These are phyloP conservation scores for Conoideocrella luteorostrata DNA, from an alignment of 2,329 filamentous ascomycete genomes.

Conservation along the genomic window DNA sequence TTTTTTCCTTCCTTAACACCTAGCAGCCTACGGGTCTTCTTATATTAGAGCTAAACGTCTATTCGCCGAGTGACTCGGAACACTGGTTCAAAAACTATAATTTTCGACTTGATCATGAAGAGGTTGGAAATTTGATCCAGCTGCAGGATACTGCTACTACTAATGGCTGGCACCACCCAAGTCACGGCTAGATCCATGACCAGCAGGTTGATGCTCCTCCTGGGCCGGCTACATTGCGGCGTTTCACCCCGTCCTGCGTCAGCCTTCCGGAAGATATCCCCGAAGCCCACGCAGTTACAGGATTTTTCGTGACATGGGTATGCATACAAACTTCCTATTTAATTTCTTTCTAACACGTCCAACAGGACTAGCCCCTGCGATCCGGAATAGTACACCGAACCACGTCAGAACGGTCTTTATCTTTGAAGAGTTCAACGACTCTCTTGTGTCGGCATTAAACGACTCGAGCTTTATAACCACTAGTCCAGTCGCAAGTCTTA, in stretches of 20 bases:
- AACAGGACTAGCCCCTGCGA: constrained; percentile 15
- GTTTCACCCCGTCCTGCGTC: constrained; percentile 21
- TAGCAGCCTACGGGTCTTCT: constrained; percentile 21
- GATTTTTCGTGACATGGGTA: constrained; percentile 16
- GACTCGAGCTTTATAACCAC: too few species aligned
- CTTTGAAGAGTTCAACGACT: too few species aligned
- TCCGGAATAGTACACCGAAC: not conserved
- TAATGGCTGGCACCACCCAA: constrained; percentile 19
- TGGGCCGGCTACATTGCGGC: constrained; percentile 15
- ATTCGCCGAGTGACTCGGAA: constrained; percentile 27
- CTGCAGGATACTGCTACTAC: too few species aligned
- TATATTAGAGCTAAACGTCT: constrained; percentile 26
- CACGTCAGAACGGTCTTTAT: too few species aligned
- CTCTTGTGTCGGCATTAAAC: too few species aligned
- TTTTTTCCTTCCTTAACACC: constrained; percentile 23
- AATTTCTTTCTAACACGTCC: too few species aligned
- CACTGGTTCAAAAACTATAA: constrained; percentile 26
- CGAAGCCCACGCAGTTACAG: constrained; percentile 21
- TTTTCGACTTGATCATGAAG: constrained; percentile 18
- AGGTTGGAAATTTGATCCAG: constrained; percentile 5
- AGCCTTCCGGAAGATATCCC: constrained; percentile 10
- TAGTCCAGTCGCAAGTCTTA: too few species aligned
- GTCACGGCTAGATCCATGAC: constrained; percentile 26
- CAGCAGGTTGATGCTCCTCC: constrained; percentile 18
- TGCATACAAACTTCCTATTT: too few species aligned